Percentiles rank a stretch among this genome's conserved stretches.
Evolutionary conservation across 352 stramenopile genomes (phyloP).

Genomic region (Phytophthora macrochlamydospora): DNA sequence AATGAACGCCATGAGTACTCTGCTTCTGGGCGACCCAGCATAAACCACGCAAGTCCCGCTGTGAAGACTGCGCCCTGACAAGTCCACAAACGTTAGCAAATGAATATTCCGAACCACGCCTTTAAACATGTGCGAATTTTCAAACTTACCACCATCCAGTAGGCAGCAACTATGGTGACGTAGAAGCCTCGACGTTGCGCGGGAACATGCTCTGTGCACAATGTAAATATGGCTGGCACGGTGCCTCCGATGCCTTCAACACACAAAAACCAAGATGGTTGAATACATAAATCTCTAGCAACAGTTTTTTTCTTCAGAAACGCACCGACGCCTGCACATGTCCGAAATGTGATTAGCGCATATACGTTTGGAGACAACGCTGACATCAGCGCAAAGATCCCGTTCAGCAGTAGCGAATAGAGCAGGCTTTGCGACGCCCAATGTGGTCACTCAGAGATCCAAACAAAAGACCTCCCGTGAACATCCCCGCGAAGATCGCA

Average conservation of each 20-base stretch:
- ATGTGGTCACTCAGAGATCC: conserved; percentile 80
- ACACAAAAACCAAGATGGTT: conserved; percentile 1
- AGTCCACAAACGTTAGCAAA: conserved; percentile 1
- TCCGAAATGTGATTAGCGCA: conserved; percentile 66
- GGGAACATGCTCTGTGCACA: conserved; percentile 90
- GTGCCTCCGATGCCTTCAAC: conserved; percentile 84
- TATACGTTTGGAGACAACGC: conserved; percentile 67
- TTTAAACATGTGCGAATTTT: not conserved
- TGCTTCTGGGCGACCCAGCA: conserved; percentile 56
- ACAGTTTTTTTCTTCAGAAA: not conserved
- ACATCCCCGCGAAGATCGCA: conserved; percentile 91
- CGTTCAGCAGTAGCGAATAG: conserved; percentile 84
- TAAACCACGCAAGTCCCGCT: conserved; percentile 78
- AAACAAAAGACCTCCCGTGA: conserved; percentile 83
- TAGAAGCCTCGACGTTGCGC: conserved; percentile 72
- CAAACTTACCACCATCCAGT: conserved; percentile 88
- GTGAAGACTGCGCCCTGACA: conserved; percentile 84
- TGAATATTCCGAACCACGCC: not conserved
- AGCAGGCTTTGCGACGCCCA: conserved; percentile 77
- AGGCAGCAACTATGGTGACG: conserved; percentile 87
- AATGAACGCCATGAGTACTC: conserved; percentile 78
- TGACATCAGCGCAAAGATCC: conserved; percentile 76
- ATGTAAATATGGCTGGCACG: conserved; percentile 85
- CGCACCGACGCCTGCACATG: conserved; percentile 65
- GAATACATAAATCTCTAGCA: too few relatives aligned